Conservation (phyloP, 805 yeast species). For the Blastobotrys chiropterorum region DNA sequence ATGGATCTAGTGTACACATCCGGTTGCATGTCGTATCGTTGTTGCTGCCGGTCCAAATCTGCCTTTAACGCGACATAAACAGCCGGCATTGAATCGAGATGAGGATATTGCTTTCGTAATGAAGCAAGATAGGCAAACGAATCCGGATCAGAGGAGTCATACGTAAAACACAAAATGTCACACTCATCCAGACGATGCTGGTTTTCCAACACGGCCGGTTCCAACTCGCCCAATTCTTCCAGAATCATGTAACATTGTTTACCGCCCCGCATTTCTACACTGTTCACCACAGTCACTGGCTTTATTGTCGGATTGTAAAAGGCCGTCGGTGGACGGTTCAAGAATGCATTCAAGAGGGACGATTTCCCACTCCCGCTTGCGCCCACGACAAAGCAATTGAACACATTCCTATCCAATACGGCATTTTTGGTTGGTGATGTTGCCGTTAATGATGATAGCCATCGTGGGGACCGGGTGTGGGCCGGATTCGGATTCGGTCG, state of each 20-base stretch:
- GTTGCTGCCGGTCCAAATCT: conserved; percentile 93
- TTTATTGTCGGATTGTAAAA: conserved; percentile 79
- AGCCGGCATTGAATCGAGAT: conserved; percentile 63
- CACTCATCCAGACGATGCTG: conserved; percentile 66
- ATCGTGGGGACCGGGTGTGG: not conserved
- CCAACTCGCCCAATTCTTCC: conserved; percentile 85
- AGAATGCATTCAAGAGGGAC: conserved; percentile 73
- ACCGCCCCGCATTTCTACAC: conserved; percentile 90
- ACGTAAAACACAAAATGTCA: conserved; percentile 83
- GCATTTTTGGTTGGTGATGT: not conserved
- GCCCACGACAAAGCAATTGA: conserved; percentile 84
- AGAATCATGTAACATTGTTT: conserved; percentile 88
- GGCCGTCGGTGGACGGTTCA: conserved; percentile 59
- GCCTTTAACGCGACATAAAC: conserved; percentile 92
- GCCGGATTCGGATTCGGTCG: conserved; percentile 26
- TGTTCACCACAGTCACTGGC: conserved; percentile 80
- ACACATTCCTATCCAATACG: conserved; percentile 73
- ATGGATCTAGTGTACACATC: conserved; percentile 72
- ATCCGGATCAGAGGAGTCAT: conserved; percentile 95
- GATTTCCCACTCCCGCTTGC: conserved; percentile 84
- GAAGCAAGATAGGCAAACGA: conserved; percentile 79
- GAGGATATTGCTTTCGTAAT: conserved; percentile 52
- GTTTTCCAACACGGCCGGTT: conserved; percentile 74
- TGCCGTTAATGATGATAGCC: not conserved
- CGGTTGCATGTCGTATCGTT: conserved; percentile 77